Percentiles rank a stretch among this genome's conserved stretches.
Evolutionary conservation across 208 protist species (phyloP).

Genomic region (Acanthamoeba healyi): DNA sequence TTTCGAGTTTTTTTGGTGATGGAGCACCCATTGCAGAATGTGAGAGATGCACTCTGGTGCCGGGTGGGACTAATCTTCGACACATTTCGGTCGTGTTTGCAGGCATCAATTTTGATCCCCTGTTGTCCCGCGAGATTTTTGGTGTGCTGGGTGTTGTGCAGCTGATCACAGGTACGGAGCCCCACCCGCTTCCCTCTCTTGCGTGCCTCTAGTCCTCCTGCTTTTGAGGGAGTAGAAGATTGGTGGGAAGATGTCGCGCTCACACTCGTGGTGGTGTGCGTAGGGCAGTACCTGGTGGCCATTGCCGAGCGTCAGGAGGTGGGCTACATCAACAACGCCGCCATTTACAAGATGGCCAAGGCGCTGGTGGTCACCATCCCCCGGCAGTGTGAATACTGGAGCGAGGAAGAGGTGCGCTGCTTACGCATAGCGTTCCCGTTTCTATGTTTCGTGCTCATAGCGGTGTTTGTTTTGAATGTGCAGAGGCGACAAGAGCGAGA

Average conservation of each 20-base stretch:
- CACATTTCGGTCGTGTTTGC: too few species aligned
- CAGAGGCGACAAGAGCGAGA: constrained; percentile 20
- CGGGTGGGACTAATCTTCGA: too few species aligned
- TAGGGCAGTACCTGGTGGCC: not conserved
- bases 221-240: too few species aligned
- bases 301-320: constrained; percentile 35
- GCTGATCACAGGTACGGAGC: constrained; percentile 48
- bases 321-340: constrained; percentile 28
- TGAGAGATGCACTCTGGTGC: too few species aligned
- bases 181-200: constrained; percentile 14
- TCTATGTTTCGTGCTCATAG: too few species aligned
- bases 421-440: not conserved
- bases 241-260: too few species aligned
- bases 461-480: not conserved
- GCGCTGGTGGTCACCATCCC: constrained; percentile 39
- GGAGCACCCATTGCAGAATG: too few species aligned
- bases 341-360: constrained; percentile 45
- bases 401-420: constrained; percentile 64
- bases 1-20: too few species aligned
- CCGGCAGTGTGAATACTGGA: not conserved
- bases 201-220: too few species aligned
- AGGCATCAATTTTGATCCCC: constrained; percentile 31
- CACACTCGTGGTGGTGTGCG: too few species aligned
- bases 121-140: constrained; percentile 11
- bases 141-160: constrained; percentile 9